A percentile compares a stretch with the other conserved stretches of the same genome.
Evolutionary conservation across 2,329 filamentous ascomycete genomes (phyloP).

Genomic region (Capronia americana): DNA sequence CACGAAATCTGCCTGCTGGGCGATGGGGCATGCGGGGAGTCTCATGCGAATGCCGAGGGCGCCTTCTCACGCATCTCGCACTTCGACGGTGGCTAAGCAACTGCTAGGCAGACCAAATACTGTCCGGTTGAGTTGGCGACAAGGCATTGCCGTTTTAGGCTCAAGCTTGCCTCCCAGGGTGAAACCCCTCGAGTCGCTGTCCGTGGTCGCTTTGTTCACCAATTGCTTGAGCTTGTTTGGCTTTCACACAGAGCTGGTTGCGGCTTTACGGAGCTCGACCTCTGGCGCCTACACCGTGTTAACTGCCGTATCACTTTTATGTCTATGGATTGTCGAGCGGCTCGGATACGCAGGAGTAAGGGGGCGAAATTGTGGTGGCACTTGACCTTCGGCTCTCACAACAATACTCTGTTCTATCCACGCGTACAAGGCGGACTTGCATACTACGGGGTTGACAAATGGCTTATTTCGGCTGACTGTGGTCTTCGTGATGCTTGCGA

Average conservation of each 20-base stretch:
- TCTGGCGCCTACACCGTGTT: neutral
- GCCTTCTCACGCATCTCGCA: neutral
- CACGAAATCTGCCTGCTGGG: neutral
- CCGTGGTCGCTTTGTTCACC: neutral
- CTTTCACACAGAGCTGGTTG: neutral
- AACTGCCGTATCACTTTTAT: neutral
- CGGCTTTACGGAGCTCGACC: neutral
- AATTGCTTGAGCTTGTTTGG: neutral
- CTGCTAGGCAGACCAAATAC: neutral
- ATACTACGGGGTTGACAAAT: neutral
- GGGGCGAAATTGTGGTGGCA: neutral
- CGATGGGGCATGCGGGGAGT: neutral
- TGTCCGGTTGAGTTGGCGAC: neutral
- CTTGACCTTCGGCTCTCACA: neutral
- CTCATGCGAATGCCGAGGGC: neutral
- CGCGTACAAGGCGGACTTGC: neutral
- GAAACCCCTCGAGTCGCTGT: constrained; percentile 1
- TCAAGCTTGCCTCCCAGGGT: neutral
- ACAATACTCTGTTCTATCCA: neutral
- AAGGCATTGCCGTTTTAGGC: neutral
- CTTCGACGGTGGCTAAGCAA: constrained; percentile 1
- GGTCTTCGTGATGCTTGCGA: neutral
- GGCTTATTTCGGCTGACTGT: neutral
- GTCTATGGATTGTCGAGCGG: neutral
- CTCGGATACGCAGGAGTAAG: neutral